These are phyloP conservation scores for Leersia perrieri DNA, from an alignment of 176 grass and related monocot genomes.

Conservation along the genomic window DNA sequence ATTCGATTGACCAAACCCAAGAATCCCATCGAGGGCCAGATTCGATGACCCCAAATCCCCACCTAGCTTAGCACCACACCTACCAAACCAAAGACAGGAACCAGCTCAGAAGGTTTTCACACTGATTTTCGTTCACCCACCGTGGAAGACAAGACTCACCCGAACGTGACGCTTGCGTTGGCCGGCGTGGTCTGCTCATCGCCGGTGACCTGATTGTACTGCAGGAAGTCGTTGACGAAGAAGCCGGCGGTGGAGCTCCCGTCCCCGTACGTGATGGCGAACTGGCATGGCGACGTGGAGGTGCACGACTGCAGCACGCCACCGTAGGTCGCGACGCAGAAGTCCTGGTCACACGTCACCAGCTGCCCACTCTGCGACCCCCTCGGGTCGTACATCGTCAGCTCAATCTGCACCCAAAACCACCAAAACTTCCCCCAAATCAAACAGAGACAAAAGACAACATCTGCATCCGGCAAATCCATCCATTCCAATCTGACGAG, in stretches of 20 bases:
- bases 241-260: constrained; percentile 80
- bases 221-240: constrained; percentile 65
- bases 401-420: constrained; percentile 55
- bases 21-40: constrained; percentile 87
- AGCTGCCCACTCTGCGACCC: constrained; percentile 47
- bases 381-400: constrained; percentile 81
- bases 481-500: background rate
- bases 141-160: constrained; percentile 59
- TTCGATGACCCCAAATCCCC: constrained; percentile 71
- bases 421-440: background rate
- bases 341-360: constrained; percentile 61
- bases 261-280: constrained; percentile 76
- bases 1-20: constrained; percentile 90
- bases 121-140: background rate
- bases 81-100: constrained; percentile 8
- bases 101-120: background rate
- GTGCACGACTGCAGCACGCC: constrained; percentile 38
- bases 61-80: constrained; percentile 81
- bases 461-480: background rate
- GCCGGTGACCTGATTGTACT: constrained; percentile 69
- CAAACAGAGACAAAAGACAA: background rate
- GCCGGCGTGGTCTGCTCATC: constrained; percentile 51
- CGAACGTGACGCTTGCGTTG: constrained; percentile 83
- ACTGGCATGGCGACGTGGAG: constrained; percentile 45
- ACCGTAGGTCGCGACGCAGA: constrained; percentile 44